Percentiles rank a stretch among this genome's conserved stretches.
These are phyloP conservation scores for Arthroderma uncinatum DNA, from an alignment of 2,329 filamentous ascomycete species.

Conservation along the genomic window DNA sequence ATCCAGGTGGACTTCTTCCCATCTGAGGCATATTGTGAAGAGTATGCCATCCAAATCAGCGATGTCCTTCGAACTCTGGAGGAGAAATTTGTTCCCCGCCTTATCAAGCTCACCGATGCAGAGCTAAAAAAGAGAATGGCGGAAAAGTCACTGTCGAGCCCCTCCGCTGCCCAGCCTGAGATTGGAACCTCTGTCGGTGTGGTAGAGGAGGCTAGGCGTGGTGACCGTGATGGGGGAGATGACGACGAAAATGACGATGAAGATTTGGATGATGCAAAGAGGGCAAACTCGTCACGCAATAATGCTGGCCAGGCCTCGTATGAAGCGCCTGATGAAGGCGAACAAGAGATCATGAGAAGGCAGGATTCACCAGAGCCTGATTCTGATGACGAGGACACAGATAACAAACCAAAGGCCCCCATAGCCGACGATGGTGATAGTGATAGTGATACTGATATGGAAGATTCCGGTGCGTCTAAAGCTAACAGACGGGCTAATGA, in stretches of 20 bases:
- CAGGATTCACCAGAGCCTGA: constrained; percentile 49
- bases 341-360: constrained; percentile 62
- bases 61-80: constrained; percentile 77
- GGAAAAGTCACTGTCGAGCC: constrained; percentile 44
- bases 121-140: constrained; percentile 70
- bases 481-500: constrained; percentile 35
- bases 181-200: constrained; percentile 55
- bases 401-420: neutral
- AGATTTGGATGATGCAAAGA: constrained; percentile 60
- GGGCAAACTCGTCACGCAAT: constrained; percentile 54
- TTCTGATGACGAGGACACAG: constrained; percentile 43
- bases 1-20: constrained; percentile 77
- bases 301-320: constrained; percentile 76
- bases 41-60: constrained; percentile 68
- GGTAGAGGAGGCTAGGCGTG: constrained; percentile 41
- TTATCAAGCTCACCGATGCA: constrained; percentile 59
- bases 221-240: constrained; percentile 39
- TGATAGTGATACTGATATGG: constrained; percentile 29
- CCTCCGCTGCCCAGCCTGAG: constrained; percentile 62
- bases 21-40: constrained; percentile 66
- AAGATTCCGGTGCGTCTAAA: constrained; percentile 23
- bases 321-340: constrained; percentile 84
- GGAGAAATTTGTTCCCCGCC: constrained; percentile 59
- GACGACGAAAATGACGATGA: constrained; percentile 62
- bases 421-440: constrained; percentile 16